Percentiles rank a stretch among this genome's conserved stretches.
phyloP scores from a whole-genome alignment of 345 rosid species.

The Salix exigua region DNA sequence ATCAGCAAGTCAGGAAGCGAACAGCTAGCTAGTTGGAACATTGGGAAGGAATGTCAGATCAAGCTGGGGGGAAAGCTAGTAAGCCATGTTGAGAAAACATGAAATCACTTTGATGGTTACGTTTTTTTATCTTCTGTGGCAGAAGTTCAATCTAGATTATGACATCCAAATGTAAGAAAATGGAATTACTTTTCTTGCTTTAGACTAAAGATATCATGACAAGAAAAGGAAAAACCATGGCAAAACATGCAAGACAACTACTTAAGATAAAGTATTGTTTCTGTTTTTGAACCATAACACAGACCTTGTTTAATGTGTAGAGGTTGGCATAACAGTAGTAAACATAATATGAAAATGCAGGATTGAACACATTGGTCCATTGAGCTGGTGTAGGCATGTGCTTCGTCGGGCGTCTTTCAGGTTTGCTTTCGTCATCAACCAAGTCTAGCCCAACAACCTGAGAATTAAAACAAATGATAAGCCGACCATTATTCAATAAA shows the following conservation, averaged over 20 bases:
- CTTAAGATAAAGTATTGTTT: not conserved
- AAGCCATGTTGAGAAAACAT: not conserved
- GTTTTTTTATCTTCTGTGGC: not conserved
- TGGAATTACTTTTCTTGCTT: not conserved
- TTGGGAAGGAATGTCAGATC: not conserved
- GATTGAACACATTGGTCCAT: constrained; percentile 96
- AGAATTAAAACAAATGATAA: constrained; percentile 20
- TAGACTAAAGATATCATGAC: not conserved
- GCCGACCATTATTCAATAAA: not conserved
- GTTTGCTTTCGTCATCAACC: constrained; percentile 99
- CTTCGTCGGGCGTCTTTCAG: constrained; percentile 98
- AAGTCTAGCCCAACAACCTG: constrained; percentile 98
- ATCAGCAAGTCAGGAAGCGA: not conserved
- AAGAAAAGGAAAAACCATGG: not conserved
- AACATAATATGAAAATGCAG: constrained; percentile 89
- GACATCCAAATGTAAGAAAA: not conserved
- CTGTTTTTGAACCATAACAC: not conserved
- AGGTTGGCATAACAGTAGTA: constrained; percentile 97
- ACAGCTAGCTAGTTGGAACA: not conserved
- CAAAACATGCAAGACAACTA: not conserved
- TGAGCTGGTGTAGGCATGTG: constrained; percentile 99
- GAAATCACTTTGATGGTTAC: not conserved
- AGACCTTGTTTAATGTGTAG: constrained; percentile 87
- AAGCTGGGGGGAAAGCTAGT: not conserved
- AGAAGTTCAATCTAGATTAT: not conserved